phyloP scores from a whole-genome alignment of 345 rosid species.

The Salix koriyanagi region DNA sequence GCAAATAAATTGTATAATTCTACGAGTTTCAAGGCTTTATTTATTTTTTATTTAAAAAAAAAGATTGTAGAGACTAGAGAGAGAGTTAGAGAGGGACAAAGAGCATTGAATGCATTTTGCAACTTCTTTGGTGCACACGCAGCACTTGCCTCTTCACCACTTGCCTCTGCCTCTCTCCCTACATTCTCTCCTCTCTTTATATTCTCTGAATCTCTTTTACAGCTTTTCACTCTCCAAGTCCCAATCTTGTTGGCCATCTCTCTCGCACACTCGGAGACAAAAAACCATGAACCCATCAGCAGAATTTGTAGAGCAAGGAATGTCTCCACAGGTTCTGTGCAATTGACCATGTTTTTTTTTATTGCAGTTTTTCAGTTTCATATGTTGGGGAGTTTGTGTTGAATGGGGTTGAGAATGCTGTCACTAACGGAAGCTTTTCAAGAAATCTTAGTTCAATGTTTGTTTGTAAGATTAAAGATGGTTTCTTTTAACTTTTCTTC shows the following conservation, averaged over 20 bases:
- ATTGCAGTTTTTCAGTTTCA: not conserved
- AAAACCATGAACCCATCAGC: constrained; percentile 49
- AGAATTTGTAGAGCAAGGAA: constrained; percentile 41
- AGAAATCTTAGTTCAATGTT: no score
- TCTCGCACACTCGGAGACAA: constrained; percentile 5
- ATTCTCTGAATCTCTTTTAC: constrained; percentile 17
- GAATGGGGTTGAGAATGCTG: no score
- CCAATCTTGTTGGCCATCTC: not conserved
- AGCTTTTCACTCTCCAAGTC: constrained; percentile 19
- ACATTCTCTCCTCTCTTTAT: constrained; percentile 36
- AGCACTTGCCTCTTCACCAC: constrained; percentile 21
- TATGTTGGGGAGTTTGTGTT: no score
- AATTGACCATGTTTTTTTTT: no score
- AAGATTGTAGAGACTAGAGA: no score
- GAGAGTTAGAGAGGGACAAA: not conserved
- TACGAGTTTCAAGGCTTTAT: no score
- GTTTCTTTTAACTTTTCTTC: not conserved
- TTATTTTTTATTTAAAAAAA: not conserved
- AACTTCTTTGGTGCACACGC: constrained; percentile 28
- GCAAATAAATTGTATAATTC: no score
- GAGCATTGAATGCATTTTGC: constrained; percentile 38
- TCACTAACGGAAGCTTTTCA: no score
- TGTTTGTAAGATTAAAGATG: no score
- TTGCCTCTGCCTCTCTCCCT: constrained; percentile 21
- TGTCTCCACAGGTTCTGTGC: constrained; percentile 46